Conservation (phyloP, 352 stramenopile species). For the Phytophthora meadii region DNA sequence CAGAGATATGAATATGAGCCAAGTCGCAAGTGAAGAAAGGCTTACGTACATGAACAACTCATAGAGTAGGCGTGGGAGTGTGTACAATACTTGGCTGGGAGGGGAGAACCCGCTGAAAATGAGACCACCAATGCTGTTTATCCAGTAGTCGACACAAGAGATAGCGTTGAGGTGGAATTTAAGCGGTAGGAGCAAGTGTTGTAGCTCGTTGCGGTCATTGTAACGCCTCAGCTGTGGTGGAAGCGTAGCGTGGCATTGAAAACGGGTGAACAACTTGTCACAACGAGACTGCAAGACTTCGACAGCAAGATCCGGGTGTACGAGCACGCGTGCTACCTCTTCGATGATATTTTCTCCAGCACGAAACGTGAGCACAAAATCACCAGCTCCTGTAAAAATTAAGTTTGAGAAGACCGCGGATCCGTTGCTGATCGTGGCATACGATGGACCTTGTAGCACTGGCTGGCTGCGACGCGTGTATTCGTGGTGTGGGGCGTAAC, state of each 20-base stretch:
- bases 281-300: slow-evolving; percentile 32
- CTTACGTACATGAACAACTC: slow-evolving; percentile 65
- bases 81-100: slow-evolving; percentile 37
- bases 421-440: slow-evolving; percentile 44
- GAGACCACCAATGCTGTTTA: slow-evolving; percentile 38
- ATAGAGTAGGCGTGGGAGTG: slow-evolving; percentile 50
- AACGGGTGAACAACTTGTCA: slow-evolving; percentile 41
- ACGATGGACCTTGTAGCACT: slow-evolving; percentile 23
- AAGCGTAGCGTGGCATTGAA: slow-evolving; percentile 32
- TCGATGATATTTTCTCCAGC: slow-evolving; percentile 29
- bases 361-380: slow-evolving; percentile 51
- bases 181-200: slow-evolving; percentile 33
- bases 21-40: background rate
- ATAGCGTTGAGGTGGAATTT: slow-evolving; percentile 31
- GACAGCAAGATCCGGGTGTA: slow-evolving; percentile 41
- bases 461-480: slow-evolving; percentile 9
- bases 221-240: background rate
- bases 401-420: slow-evolving; percentile 46
- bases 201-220: slow-evolving; percentile 11
- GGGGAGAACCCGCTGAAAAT: slow-evolving; percentile 23
- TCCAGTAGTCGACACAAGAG: slow-evolving; percentile 51
- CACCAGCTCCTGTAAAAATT: slow-evolving; percentile 45
- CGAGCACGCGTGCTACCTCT: slow-evolving; percentile 50
- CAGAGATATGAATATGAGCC: background rate
- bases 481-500: background rate